A percentile compares a stretch with the other conserved stretches of the same genome.
Conservation (phyloP, 106 monocot genomes). For the Apostasia shenzhenica region DNA sequence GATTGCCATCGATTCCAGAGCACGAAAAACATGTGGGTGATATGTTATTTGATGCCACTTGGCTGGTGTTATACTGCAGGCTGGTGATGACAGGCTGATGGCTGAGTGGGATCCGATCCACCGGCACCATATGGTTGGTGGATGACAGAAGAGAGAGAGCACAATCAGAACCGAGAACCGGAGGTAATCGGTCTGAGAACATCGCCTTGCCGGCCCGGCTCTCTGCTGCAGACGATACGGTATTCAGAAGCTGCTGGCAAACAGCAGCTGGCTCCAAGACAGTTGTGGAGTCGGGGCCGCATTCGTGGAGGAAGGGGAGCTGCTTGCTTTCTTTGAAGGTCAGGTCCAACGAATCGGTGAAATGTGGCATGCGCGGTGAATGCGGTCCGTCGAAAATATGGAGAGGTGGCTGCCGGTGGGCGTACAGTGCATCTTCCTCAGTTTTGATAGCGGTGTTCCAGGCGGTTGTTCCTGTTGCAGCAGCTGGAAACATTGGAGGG, state of each 20-base stretch:
- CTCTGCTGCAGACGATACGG: conserved; percentile 24
- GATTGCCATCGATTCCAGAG: conserved; percentile 32
- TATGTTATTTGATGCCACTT: conserved; percentile 19
- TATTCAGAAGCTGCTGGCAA: conserved; percentile 29
- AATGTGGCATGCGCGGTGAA: conserved; percentile 20
- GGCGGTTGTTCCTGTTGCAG: conserved; percentile 13
- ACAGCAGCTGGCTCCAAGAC: conserved; percentile 5
- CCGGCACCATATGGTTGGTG: conserved; percentile 37
- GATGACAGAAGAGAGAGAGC: conserved; percentile 99
- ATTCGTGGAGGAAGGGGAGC: conserved; percentile 41
- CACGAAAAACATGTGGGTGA: conserved; percentile 42
- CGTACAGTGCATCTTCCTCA: conserved; percentile 32
- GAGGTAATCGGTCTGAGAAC: conserved; percentile 37
- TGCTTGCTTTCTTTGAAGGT: conserved; percentile 43
- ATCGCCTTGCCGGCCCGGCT: conserved; percentile 30
- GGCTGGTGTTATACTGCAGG: conserved; percentile 17
- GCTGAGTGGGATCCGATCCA: conserved; percentile 37
- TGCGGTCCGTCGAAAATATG: conserved; percentile 20
- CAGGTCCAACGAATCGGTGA: conserved; percentile 19
- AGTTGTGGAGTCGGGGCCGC: conserved; percentile 7
- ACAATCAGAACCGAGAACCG: conserved; percentile 57
- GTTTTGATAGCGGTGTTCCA: conserved; percentile 31
- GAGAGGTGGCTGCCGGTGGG: conserved; percentile 14
- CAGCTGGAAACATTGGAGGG: conserved; percentile 24
- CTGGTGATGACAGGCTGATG: conserved; percentile 29